Evolutionary conservation across 495 filamentous ascomycete species (phyloP).

Genomic region (Penicillium canescens): DNA sequence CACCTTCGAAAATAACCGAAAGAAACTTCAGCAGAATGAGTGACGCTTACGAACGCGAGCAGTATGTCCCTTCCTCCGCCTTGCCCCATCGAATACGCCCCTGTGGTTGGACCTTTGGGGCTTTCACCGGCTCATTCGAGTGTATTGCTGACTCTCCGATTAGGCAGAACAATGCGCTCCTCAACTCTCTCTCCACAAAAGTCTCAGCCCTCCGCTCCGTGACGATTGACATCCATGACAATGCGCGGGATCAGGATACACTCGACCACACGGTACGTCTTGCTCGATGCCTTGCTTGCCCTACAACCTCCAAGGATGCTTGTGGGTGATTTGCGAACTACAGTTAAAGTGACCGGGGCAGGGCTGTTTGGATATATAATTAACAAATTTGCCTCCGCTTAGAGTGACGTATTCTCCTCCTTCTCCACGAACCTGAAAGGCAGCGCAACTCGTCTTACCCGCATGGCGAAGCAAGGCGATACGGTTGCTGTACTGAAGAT

Average conservation of each 20-base stretch:
- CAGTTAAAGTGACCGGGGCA: no score
- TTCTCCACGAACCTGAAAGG: slow-evolving; percentile 67
- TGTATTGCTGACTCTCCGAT: slow-evolving; percentile 7
- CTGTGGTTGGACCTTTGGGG: not conserved
- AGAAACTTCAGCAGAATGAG: slow-evolving; percentile 66
- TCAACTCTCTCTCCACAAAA: slow-evolving; percentile 86
- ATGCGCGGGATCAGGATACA: slow-evolving; percentile 80
- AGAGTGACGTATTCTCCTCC: slow-evolving; percentile 66
- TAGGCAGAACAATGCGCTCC: slow-evolving; percentile 92
- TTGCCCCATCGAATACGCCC: not conserved
- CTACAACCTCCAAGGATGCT: not conserved
- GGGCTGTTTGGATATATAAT: not conserved
- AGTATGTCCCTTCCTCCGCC: slow-evolving; percentile 40
- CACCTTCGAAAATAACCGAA: not conserved
- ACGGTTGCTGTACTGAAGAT: slow-evolving; percentile 89
- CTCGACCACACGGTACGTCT: slow-evolving; percentile 79
- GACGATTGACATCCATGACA: slow-evolving; percentile 99
- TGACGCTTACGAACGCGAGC: slow-evolving; percentile 92
- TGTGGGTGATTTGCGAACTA: no score
- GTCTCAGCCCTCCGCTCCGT: slow-evolving; percentile 89
- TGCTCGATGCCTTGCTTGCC: not conserved
- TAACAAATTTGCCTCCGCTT: not conserved
- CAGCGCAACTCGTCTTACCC: slow-evolving; percentile 80
- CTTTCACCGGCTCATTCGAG: not conserved
- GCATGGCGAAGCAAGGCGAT: slow-evolving; percentile 89